Base-by-base conservation (phyloP, 257 asterid species). In the Prunella vulgaris region DNA sequence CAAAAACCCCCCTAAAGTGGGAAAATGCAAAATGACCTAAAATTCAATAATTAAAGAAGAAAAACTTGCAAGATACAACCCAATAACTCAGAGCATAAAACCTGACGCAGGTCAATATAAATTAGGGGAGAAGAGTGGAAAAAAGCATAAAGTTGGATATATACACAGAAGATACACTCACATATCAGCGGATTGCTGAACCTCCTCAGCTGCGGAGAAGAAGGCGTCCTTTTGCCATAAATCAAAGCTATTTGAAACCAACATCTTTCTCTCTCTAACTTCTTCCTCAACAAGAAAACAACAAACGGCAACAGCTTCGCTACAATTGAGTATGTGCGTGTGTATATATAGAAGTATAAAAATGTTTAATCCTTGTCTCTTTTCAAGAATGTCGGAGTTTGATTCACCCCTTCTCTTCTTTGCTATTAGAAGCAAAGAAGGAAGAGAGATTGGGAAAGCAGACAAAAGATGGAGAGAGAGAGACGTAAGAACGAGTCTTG, bases 161-260 rank as follows among this genome's bases (percentile, higher is more conserved):
- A n/a, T n/a, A n/a, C n/a, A 14, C 5, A 8, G 2, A 15, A 22
- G 17, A 51, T 12, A 76, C 60, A 72, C 92, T 82, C 70, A 89
- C 96, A 80, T 74, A 76, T 92, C 98, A 42, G 95, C 87, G 57
- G 98, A 92, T 76, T 83, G 86, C 74, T 92, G 98, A 76, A 92
- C 95, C 84, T 92, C 98, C 72, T 92, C 98, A 25, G 98, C 98
- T 27, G 98, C 96, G 58, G 90, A 82, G 66, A 89, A 92, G 82
- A 92, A 92, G 73, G 90, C 69, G 69, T 92, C 98, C 62, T 85
- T 92, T 72, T 84, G 96, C 96, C 98, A 92, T 78, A 89, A 82
- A 85, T 92, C 95, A 78, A 89, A 87, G 79, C 89, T 89, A 67
- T 84, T 83, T 5, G 89, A 90, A 68, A 89, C 96, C 93, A 89